Conservation (phyloP, 164 flowering plant genomes). For the Stephania yunnanensis region DNA sequence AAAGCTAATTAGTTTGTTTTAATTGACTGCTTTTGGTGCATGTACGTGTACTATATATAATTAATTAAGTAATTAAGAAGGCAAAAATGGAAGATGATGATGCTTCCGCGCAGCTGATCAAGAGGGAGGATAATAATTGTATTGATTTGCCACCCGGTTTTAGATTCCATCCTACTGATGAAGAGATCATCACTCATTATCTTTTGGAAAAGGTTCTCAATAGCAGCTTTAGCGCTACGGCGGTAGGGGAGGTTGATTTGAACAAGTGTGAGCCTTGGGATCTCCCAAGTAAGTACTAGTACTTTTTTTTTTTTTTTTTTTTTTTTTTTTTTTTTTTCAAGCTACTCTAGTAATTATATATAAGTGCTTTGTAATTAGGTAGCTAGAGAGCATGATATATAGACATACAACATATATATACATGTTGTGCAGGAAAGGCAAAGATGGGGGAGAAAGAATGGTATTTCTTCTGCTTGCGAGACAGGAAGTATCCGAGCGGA, state of each 20-base stretch:
- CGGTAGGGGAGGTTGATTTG: conserved; percentile 48
- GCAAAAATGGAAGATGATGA: neutral
- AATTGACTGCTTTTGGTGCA: neutral
- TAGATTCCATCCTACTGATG: conserved; percentile 61
- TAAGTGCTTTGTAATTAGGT: neutral
- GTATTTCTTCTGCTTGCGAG: conserved; percentile 52
- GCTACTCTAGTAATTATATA: conserved; percentile 53
- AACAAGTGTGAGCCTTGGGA: conserved; percentile 67
- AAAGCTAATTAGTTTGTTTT: neutral
- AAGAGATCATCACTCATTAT: conserved; percentile 44
- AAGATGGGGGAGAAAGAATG: conserved; percentile 68
- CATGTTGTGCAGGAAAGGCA: conserved; percentile 33
- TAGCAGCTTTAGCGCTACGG: conserved; percentile 29
- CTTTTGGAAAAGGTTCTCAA: conserved; percentile 39
- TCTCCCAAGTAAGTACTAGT: conserved; percentile 41
- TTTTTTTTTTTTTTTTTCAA: neutral
- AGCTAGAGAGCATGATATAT: neutral
- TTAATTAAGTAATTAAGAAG: no score
- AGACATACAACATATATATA: neutral
- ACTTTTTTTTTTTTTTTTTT: neutral
- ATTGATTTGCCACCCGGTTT: conserved; percentile 46
- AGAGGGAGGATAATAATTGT: neutral
- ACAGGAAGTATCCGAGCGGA: conserved; percentile 60
- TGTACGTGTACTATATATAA: neutral
- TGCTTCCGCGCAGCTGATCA: neutral